Evolutionary conservation across 2,329 filamentous ascomycete genomes (phyloP).

Genomic region (Colletotrichum coccodes): DNA sequence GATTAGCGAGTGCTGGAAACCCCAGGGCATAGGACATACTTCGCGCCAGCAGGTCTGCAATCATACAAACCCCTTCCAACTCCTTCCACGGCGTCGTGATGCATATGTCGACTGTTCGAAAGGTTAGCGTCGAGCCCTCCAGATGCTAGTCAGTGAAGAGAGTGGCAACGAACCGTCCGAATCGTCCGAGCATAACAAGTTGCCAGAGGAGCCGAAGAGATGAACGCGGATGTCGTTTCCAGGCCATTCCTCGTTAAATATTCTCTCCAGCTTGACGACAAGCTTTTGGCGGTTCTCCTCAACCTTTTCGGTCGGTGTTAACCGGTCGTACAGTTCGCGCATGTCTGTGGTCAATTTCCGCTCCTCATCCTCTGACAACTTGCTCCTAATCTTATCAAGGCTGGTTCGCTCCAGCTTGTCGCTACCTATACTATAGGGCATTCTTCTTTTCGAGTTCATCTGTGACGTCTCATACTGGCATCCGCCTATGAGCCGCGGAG

Average conservation of each 20-base stretch:
- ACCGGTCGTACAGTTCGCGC: slow-evolving; percentile 82
- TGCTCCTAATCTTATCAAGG: slow-evolving; percentile 76
- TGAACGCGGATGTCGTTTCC: slow-evolving; percentile 89
- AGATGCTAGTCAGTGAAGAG: background rate
- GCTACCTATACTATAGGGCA: slow-evolving; percentile 91
- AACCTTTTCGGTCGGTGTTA: slow-evolving; percentile 84
- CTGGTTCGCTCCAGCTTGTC: slow-evolving; percentile 80
- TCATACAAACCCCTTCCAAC: slow-evolving; percentile 88
- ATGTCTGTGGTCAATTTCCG: slow-evolving; percentile 83
- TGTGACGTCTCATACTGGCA: slow-evolving; percentile 93
- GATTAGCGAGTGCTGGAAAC: background rate
- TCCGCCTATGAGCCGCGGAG: slow-evolving; percentile 62
- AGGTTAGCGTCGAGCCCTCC: slow-evolving; percentile 41
- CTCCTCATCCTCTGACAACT: slow-evolving; percentile 78
- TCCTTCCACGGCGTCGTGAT: slow-evolving; percentile 92
- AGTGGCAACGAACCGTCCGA: slow-evolving; percentile 83
- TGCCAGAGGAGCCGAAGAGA: slow-evolving; percentile 98
- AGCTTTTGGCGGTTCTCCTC: slow-evolving; percentile 80
- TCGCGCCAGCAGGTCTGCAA: slow-evolving; percentile 86
- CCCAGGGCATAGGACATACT: slow-evolving; percentile 65
- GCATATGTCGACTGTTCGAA: slow-evolving; percentile 86
- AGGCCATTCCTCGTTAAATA: slow-evolving; percentile 93
- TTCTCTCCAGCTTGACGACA: slow-evolving; percentile 85
- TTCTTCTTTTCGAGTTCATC: slow-evolving; percentile 82
- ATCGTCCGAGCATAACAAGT: slow-evolving; percentile 92